phyloP scores from a whole-genome alignment of 2,329 filamentous ascomycete species.

The Fusarium devonianum region DNA sequence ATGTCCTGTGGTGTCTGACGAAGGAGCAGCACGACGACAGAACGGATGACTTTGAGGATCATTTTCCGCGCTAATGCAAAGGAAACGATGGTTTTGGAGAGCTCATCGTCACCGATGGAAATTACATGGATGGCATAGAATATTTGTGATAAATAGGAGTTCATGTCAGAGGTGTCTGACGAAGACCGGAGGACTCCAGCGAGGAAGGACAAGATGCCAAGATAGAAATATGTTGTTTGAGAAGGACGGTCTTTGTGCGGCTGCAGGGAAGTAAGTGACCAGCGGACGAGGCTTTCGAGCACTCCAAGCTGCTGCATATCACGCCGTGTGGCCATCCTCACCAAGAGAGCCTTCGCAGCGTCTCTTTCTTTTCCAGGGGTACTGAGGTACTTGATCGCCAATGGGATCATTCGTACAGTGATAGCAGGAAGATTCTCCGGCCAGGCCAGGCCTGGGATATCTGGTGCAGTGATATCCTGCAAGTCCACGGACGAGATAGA shows the following conservation, averaged over 20 bases:
- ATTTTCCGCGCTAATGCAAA: slow-evolving; percentile 84
- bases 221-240: slow-evolving; percentile 73
- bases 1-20: slow-evolving; percentile 55
- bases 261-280: slow-evolving; percentile 70
- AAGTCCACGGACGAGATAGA: slow-evolving; percentile 75
- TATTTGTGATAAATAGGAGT: slow-evolving; percentile 68
- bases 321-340: slow-evolving; percentile 79
- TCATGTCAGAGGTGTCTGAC: slow-evolving; percentile 77
- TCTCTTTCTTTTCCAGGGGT: slow-evolving; percentile 87
- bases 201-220: slow-evolving; percentile 82
- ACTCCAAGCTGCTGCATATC: slow-evolving; percentile 87
- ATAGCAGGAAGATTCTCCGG: slow-evolving; percentile 71
- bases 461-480: slow-evolving; percentile 54
- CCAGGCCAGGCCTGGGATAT: slow-evolving; percentile 60
- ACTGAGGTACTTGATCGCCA: slow-evolving; percentile 75
- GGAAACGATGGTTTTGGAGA: slow-evolving; percentile 64
- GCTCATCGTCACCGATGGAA: slow-evolving; percentile 56
- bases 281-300: slow-evolving; percentile 70
- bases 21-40: slow-evolving; percentile 72
- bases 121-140: slow-evolving; percentile 71
- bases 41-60: slow-evolving; percentile 83
- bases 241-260: slow-evolving; percentile 48
- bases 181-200: slow-evolving; percentile 75
- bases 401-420: slow-evolving; percentile 71
- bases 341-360: slow-evolving; percentile 82